A percentile compares a stretch with the other conserved stretches of the same genome.
Conservation (phyloP, 2,329 filamentous ascomycete genomes). For the Aspergillus costaricaensis region DNA sequence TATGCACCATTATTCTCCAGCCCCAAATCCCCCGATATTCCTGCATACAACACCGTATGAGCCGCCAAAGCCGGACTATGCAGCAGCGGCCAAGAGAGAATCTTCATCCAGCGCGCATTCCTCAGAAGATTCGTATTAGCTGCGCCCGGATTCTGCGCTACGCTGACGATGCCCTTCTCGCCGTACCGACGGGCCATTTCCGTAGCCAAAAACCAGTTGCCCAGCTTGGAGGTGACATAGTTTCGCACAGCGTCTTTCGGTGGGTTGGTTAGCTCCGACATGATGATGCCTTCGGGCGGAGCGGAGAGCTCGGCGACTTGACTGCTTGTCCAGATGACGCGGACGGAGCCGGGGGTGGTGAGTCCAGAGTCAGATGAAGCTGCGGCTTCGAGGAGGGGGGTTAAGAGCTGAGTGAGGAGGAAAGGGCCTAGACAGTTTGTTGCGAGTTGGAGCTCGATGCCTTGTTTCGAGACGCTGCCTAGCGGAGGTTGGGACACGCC, state of each 20-base stretch:
- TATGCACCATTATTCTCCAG: constrained; percentile 15
- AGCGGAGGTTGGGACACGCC: constrained; percentile 38
- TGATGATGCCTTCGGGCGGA: constrained; percentile 12
- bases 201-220: constrained; percentile 31
- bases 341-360: constrained; percentile 25
- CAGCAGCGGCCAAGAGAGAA: constrained; percentile 6
- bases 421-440: constrained; percentile 46
- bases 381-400: constrained; percentile 39
- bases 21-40: constrained; percentile 1
- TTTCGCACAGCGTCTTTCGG: constrained; percentile 23
- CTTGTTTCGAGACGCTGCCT: constrained; percentile 33
- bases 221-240: constrained; percentile 41
- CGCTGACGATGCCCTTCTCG: constrained; percentile 35
- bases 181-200: constrained; percentile 33
- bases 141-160: constrained; percentile 22
- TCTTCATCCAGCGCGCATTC: constrained; percentile 11
- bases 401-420: constrained; percentile 43
- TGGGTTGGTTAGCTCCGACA: constrained; percentile 7
- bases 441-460: constrained; percentile 42
- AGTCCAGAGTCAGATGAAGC: constrained; percentile 1
- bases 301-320: constrained; percentile 23
- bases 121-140: constrained; percentile 11
- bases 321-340: constrained; percentile 39
- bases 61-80: constrained; percentile 8
- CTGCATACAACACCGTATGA: constrained; percentile 10